Base-by-base conservation (phyloP, 164 flowering plant genomes). In the grape (Vitis vinifera) region DNA sequence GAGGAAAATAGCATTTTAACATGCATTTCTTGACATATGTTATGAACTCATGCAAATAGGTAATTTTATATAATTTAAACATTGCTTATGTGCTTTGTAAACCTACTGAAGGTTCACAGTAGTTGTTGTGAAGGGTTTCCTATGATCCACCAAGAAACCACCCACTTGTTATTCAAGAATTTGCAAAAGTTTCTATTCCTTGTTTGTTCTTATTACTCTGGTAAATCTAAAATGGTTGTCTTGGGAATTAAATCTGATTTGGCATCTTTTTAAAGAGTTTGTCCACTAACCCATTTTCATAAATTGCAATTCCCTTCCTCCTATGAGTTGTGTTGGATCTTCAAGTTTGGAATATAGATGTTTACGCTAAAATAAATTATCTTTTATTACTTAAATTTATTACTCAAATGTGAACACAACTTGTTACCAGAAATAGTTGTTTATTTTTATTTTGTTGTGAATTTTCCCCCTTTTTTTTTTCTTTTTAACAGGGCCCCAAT, bases 401-500 rank as follows among this genome's bases (percentile, higher is more conserved):
- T 14, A 60, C 30, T 60, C 63, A 60, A 8, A 1, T 27, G 60
- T 17, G 29, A 57, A 19, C 10, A 14, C 51, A 30, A 51, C 55
- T 0, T 19, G 27, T 19, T 31, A 19, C n/a, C 37, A 11, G 14
- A 12, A 23, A 13, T 11, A 63, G 49, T 17, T 23, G 19, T 50
- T n/a, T 15, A 9, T 55, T 37, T n/a, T 19, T 15, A 55, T 8
- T 47, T 19, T 56, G 31, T 10, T 27, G 48, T 55, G 27, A 48
- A 5, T 53, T 2, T 58, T 55, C 4, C 4, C 52, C 8, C 12
- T 0, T 17, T 23, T 51, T 51, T 57, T 31, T 64, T 16, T 30
- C 56, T 29, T n/a, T 17, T 68, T 13, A 57, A 52, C 78, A 95
- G 99, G 87, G 84, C 91, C 71, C 97, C 99, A 0, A 77, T 95